Evolutionary conservation across 1,284 basidiomycete genomes (phyloP), one percentile per base, ranked within the genome.

Genomic region (Pseudozyma thailandica): DNA sequence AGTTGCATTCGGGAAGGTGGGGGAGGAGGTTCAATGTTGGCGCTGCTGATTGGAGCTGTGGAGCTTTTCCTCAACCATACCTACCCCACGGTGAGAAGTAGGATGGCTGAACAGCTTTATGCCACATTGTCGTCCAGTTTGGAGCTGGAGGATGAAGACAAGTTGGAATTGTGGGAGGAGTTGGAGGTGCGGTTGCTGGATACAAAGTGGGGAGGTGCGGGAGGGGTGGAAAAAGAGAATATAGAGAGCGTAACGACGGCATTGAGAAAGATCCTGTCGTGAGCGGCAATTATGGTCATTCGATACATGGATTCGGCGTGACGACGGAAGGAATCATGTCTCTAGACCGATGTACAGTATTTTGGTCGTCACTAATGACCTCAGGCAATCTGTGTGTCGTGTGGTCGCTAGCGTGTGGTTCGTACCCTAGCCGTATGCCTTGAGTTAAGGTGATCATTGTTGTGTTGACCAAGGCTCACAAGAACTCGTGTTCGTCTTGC

Each of bases 21-120:
- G n/a, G n/a, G n/a, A n/a, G n/a, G n/a, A n/a, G n/a, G n/a, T n/a
- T n/a, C n/a, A 33, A 20, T 56, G 56, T 1, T 59, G 16, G 7
- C 27, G 1, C 2, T 50, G 43, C n/a, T 51, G 27, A 21, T 31
- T 2, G 28, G 23, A 12, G 15, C 45, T 2, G 16, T 47, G 2
- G 27, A 49, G 12, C 9, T 43, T n/a, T 70, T 74, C 33, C 21
- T 63, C 8, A 38, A 18, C 1, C 64, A 64, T 13, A 2, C 46
- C 4, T 72, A 56, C 15, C 64, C 70, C 0, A 61, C 57, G 33
- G 60, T 62, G 0, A 46, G 73, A 8, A 28, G 42, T 0, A 49
- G 21, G 13, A 48, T 52, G 6, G 65, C 64, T 2, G 73, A 75
- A 37, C 57, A 72, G 13, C 56, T 75, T n/a, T 75, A 69, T 39